These are phyloP conservation scores for Miamiensis avidus DNA, from an alignment of 169 alveolate genomes.

Conservation along the genomic window DNA sequence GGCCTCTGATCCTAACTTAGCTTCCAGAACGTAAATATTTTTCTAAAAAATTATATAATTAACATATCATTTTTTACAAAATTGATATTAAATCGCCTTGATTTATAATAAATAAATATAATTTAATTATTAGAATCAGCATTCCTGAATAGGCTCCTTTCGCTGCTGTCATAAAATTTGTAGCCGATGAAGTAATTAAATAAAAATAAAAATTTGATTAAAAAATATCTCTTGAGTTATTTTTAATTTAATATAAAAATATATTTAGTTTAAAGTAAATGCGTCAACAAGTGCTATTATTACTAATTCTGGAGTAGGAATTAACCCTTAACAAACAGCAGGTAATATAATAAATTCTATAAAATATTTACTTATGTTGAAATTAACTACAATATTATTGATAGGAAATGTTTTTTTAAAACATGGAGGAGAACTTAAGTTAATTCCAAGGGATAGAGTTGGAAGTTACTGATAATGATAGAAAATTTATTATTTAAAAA, in stretches of 20 bases:
- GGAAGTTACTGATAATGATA: conserved; percentile 69
- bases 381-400: background rate
- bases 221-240: background rate
- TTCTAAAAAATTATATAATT: too few species aligned
- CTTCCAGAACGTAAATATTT: conserved; percentile 76
- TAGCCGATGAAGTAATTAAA: conserved; percentile 76
- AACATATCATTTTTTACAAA: background rate
- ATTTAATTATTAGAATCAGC: conserved; percentile 42
- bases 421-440: conserved; percentile 89
- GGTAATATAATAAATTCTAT: conserved; percentile 46
- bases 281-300: conserved; percentile 90
- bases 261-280: conserved; percentile 83
- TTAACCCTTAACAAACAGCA: conserved; percentile 88
- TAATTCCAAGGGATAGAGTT: conserved; percentile 92
- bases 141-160: conserved; percentile 93
- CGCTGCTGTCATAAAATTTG: conserved; percentile 88
- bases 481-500: too few species aligned
- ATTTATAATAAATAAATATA: background rate
- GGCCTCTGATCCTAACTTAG: conserved; percentile 78
- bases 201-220: background rate
- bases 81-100: background rate
- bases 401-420: conserved; percentile 80
- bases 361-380: background rate
- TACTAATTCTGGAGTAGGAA: conserved; percentile 89
- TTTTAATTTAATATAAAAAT: background rate